These are phyloP conservation scores for Bimuria novae-zelandiae DNA, from an alignment of 2,329 filamentous ascomycete genomes.

Conservation along the genomic window DNA sequence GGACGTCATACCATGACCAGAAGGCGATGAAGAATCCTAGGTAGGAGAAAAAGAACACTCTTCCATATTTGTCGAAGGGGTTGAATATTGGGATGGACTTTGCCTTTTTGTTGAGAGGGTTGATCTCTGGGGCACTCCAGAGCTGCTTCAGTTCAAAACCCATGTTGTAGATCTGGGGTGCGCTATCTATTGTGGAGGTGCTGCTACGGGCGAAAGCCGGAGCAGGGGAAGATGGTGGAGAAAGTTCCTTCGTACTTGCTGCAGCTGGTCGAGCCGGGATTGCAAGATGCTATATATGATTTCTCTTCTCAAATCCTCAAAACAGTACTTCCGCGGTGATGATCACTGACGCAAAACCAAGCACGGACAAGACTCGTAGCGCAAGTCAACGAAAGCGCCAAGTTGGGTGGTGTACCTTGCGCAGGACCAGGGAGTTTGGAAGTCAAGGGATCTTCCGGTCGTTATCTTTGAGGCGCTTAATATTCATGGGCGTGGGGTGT, in stretches of 20 bases:
- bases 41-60: slow-evolving; percentile 90
- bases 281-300: slow-evolving; percentile 32
- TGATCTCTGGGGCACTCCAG: slow-evolving; percentile 68
- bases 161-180: slow-evolving; percentile 25
- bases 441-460: slow-evolving; percentile 10
- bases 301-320: slow-evolving; percentile 16
- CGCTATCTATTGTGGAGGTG: slow-evolving; percentile 11
- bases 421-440: background rate
- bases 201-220: slow-evolving; percentile 13
- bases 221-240: background rate
- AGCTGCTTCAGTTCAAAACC: slow-evolving; percentile 41
- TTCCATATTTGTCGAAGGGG: slow-evolving; percentile 76
- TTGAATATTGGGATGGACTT: slow-evolving; percentile 80
- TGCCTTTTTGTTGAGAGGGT: slow-evolving; percentile 84
- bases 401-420: slow-evolving; percentile 29
- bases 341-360: slow-evolving; percentile 31
- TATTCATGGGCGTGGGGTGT: background rate
- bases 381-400: slow-evolving; percentile 27
- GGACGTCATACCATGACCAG: slow-evolving; percentile 68
- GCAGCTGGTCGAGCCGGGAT: slow-evolving; percentile 20
- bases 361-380: slow-evolving; percentile 24
- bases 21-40: slow-evolving; percentile 86
- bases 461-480: slow-evolving; percentile 30
- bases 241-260: slow-evolving; percentile 15
- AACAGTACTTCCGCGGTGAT: slow-evolving; percentile 44